These are phyloP conservation scores for Ceratocystis huliohia DNA, from an alignment of 2,329 filamentous ascomycete species.

Conservation along the genomic window DNA sequence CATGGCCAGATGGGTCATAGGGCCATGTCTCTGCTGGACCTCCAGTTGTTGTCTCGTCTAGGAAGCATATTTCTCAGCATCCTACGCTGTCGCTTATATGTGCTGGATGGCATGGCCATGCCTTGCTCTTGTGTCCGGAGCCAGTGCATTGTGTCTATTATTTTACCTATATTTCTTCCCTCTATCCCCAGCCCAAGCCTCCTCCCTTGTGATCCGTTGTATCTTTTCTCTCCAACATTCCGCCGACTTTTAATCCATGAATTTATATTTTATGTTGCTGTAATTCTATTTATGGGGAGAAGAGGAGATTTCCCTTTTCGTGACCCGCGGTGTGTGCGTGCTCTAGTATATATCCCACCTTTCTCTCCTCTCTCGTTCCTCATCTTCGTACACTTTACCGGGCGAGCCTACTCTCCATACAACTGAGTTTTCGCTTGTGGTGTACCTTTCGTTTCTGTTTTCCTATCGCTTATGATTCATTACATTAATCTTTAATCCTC, in stretches of 20 bases:
- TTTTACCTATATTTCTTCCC: background rate
- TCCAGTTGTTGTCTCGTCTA: background rate
- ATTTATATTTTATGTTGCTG: too few relatives aligned
- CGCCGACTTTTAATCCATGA: too few relatives aligned
- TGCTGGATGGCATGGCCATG: background rate
- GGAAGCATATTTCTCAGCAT: background rate
- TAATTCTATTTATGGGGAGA: too few relatives aligned
- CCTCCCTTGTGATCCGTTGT: too few relatives aligned
- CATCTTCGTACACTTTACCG: background rate
- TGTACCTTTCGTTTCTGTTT: background rate
- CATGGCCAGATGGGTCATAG: background rate
- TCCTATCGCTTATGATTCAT: background rate
- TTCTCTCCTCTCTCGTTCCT: background rate
- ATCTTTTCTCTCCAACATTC: too few relatives aligned
- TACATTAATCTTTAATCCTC: constrained; percentile 1
- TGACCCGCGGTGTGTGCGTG: background rate
- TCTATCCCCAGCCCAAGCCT: background rate
- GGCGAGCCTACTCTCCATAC: too few relatives aligned
- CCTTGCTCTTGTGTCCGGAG: background rate
- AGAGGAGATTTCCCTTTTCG: background rate
- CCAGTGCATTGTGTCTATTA: background rate
- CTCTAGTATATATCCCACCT: background rate
- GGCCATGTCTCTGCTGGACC: background rate
- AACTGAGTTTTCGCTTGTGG: too few relatives aligned
- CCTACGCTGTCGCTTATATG: background rate